Evolutionary conservation across 2,329 filamentous ascomycete genomes (phyloP).

Genomic region (Cercospora sp.): DNA sequence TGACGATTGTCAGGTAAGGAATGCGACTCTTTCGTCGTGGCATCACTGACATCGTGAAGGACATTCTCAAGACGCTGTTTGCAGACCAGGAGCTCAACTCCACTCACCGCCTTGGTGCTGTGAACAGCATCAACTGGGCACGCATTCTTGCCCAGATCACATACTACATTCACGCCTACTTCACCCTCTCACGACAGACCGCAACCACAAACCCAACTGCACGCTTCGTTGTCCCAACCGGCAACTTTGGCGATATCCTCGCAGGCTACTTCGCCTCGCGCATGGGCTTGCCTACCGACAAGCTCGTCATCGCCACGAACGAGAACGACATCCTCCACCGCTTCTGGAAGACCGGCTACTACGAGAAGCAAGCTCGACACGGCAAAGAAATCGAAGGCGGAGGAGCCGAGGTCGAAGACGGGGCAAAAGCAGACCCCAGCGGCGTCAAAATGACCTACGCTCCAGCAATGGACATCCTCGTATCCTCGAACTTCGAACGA

Average conservation of each 20-base stretch:
- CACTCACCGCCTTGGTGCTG: slow-evolving; percentile 80
- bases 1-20: slow-evolving; percentile 83
- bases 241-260: slow-evolving; percentile 95
- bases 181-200: slow-evolving; percentile 66
- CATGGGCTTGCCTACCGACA: slow-evolving; percentile 86
- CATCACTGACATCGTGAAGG: slow-evolving; percentile 48
- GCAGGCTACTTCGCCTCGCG: slow-evolving; percentile 88
- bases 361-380: slow-evolving; percentile 76
- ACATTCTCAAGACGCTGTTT: slow-evolving; percentile 92
- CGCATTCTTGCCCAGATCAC: slow-evolving; percentile 94
- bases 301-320: slow-evolving; percentile 90
- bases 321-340: slow-evolving; percentile 96
- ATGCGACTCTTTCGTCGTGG: not conserved
- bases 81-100: slow-evolving; percentile 81
- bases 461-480: slow-evolving; percentile 96
- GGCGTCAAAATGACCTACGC: slow-evolving; percentile 89
- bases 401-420: slow-evolving; percentile 54
- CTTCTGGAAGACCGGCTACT: slow-evolving; percentile 87
- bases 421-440: slow-evolving; percentile 62
- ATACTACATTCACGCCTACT: slow-evolving; percentile 97
- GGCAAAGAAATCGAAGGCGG: slow-evolving; percentile 59
- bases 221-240: slow-evolving; percentile 87
- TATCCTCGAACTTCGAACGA: slow-evolving; percentile 95
- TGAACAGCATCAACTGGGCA: slow-evolving; percentile 97
- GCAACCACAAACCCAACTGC: slow-evolving; percentile 67